Conservation (phyloP, 306 rosid species). For the Echinosophora koreensis region DNA sequence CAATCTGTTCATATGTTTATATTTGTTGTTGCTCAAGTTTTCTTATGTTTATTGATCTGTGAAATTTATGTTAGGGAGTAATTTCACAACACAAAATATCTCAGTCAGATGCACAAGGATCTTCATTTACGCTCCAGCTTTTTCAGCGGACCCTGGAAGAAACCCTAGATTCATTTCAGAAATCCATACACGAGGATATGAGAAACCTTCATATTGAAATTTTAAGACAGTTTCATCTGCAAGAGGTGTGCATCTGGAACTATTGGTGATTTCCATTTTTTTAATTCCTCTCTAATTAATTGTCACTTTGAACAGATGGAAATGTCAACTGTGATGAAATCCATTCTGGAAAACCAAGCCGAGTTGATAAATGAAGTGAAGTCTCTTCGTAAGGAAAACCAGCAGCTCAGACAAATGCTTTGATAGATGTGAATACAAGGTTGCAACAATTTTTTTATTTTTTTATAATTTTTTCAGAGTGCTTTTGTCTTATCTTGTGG, state of each 20-base stretch:
- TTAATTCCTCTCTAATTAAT: slow-evolving; percentile 27
- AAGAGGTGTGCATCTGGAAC: slow-evolving; percentile 75
- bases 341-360: slow-evolving; percentile 86
- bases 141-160: slow-evolving; percentile 92
- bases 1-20: slow-evolving; percentile 10
- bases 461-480: slow-evolving; percentile 28
- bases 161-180: slow-evolving; percentile 85
- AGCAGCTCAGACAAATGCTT: slow-evolving; percentile 89
- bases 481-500: slow-evolving; percentile 36
- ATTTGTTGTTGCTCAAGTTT: slow-evolving; percentile 21
- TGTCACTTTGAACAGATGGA: slow-evolving; percentile 64
- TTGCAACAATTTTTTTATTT: slow-evolving; percentile 18
- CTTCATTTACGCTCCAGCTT: slow-evolving; percentile 90
- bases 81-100: slow-evolving; percentile 61
- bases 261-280: slow-evolving; percentile 26
- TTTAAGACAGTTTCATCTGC: slow-evolving; percentile 93
- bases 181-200: slow-evolving; percentile 88
- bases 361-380: slow-evolving; percentile 87
- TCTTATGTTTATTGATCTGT: slow-evolving; percentile 38
- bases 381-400: slow-evolving; percentile 87
- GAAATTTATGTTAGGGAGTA: slow-evolving; percentile 68
- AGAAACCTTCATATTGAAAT: slow-evolving; percentile 97
- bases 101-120: slow-evolving; percentile 81
- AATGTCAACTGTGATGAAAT: slow-evolving; percentile 66
- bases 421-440: slow-evolving; percentile 52